phyloP scores from a whole-genome alignment of 1,284 basidiomycete species.

The Ustilago trichophora region DNA sequence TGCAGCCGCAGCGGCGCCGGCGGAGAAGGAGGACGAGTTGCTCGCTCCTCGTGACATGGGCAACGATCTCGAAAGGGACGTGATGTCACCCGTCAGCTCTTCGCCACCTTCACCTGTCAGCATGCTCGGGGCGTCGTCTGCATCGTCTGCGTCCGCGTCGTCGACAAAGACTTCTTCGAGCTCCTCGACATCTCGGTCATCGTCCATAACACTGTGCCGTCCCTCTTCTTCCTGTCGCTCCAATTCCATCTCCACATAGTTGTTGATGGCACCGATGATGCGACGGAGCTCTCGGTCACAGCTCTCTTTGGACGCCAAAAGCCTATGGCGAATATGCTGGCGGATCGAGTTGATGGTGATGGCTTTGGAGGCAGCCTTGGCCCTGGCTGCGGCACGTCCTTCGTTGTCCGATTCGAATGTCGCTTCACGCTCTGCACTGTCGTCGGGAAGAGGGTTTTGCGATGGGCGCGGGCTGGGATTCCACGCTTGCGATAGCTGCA shows the following conservation, averaged over 20 bases:
- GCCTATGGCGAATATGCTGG: conserved; percentile 89
- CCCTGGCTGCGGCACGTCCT: conserved; percentile 21
- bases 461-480: conserved; percentile 12
- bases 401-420: conserved; percentile 35
- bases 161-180: conserved; percentile 71
- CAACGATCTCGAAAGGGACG: conserved; percentile 10
- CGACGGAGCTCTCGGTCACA: conserved; percentile 94
- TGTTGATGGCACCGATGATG: conserved; percentile 89
- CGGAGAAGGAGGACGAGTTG: conserved; percentile 31
- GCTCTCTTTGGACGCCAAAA: conserved; percentile 90
- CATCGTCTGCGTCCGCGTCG: conserved; percentile 37
- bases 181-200: conserved; percentile 63
- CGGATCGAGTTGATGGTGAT: conserved; percentile 75
- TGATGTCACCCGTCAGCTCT: background rate
- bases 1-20: conserved; percentile 28
- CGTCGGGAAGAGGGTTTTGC: conserved; percentile 6
- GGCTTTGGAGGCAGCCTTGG: conserved; percentile 42
- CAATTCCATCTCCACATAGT: conserved; percentile 89
- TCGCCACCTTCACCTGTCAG: background rate
- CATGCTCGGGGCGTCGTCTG: conserved; percentile 1
- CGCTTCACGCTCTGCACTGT: conserved; percentile 12
- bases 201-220: conserved; percentile 21
- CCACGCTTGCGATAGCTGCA: conserved; percentile 33
- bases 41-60: conserved; percentile 33
- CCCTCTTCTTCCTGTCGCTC: conserved; percentile 74